A percentile compares a stretch with the other conserved stretches of the same genome.
phyloP scores from a whole-genome alignment of 148 eudicot genomes.

The Rhododendron ovatum region DNA sequence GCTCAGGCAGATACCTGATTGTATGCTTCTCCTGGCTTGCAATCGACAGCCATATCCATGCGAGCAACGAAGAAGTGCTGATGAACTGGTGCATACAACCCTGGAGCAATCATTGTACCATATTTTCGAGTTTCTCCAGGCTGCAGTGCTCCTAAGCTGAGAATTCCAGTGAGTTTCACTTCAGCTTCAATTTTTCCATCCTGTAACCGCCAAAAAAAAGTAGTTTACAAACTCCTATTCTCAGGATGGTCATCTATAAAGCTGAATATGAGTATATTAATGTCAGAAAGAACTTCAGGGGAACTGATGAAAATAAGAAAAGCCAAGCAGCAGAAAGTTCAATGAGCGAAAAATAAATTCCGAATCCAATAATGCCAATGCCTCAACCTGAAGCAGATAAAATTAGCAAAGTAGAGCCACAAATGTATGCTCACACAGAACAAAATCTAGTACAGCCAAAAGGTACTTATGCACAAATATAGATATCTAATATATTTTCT shows the following conservation, averaged over 20 bases:
- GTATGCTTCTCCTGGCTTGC: constrained; percentile 87
- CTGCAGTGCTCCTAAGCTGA: constrained; percentile 88
- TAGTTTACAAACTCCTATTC: constrained; percentile 2
- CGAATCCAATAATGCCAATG: neutral
- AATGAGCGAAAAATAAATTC: neutral
- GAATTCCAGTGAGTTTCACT: constrained; percentile 95
- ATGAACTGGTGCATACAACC: constrained; percentile 98
- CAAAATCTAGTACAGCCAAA: neutral
- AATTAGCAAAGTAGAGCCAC: neutral
- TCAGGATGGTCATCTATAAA: neutral
- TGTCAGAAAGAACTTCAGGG: neutral
- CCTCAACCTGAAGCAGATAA: neutral
- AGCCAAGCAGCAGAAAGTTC: neutral
- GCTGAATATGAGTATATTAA: neutral
- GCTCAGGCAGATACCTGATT: constrained; percentile 64
- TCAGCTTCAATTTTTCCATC: constrained; percentile 99
- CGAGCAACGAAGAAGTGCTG: constrained; percentile 99
- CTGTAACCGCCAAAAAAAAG: constrained; percentile 29
- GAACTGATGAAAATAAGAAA: neutral
- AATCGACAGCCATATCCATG: constrained; percentile 99
- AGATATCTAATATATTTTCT: too few species aligned
- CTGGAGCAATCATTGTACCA: constrained; percentile 97
- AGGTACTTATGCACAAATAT: too few species aligned
- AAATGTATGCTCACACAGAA: neutral
- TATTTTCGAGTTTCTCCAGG: constrained; percentile 93